phyloP scores from a whole-genome alignment of 2,329 filamentous ascomycete genomes.

The Botrytis medusae region DNA sequence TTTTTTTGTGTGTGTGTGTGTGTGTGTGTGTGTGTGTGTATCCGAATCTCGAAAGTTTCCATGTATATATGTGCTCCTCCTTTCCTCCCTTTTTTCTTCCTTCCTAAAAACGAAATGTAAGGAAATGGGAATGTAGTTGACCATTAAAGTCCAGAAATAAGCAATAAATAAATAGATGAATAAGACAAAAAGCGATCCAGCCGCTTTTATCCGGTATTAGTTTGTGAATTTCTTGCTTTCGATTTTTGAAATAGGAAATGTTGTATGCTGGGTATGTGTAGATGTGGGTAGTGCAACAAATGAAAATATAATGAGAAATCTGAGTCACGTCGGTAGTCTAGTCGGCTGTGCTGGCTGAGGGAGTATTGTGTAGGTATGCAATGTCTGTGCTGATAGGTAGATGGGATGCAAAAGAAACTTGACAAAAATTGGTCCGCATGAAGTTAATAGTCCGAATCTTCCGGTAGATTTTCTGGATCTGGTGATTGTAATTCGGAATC shows the following conservation, averaged over 20 bases:
- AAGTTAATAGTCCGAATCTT: conserved; percentile 6
- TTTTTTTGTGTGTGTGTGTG: not conserved
- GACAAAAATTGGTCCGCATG: not conserved
- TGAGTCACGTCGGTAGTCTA: not conserved
- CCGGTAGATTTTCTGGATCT: conserved; percentile 5
- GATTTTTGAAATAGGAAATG: not conserved
- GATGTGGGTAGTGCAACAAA: not conserved
- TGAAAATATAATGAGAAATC: not conserved
- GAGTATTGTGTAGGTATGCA: not conserved
- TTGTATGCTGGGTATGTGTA: not conserved
- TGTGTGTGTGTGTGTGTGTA: not conserved
- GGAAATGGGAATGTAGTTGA: not conserved
- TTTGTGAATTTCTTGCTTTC: not conserved
- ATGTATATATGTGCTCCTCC: not conserved
- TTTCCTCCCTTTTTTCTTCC: not conserved
- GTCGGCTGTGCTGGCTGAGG: not conserved
- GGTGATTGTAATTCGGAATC: conserved; percentile 11
- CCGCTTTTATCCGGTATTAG: conserved; percentile 8
- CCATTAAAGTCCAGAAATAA: not conserved
- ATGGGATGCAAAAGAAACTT: not conserved
- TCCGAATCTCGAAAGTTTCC: not conserved
- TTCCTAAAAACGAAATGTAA: not conserved
- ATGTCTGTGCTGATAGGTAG: not conserved
- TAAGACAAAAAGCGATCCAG: conserved; percentile 8
- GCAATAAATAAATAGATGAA: not conserved